A percentile compares a stretch with the other conserved stretches of the same genome.
Evolutionary conservation across 345 rosid species (phyloP).

Genomic region (Ricinus communis): DNA sequence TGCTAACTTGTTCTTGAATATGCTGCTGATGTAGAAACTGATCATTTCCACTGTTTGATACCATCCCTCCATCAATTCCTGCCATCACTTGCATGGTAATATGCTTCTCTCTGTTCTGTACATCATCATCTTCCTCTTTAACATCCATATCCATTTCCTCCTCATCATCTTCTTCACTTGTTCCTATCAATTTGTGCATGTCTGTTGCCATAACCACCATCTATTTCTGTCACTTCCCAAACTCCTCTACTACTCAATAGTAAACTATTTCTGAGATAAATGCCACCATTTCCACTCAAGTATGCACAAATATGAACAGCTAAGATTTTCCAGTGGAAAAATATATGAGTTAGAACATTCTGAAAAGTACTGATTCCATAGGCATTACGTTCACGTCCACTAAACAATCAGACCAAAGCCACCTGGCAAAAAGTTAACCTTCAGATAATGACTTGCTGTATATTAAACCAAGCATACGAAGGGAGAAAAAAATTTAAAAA

Average conservation of each 20-base stretch:
- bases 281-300: constrained; percentile 24
- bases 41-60: constrained; percentile 44
- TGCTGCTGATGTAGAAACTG: constrained; percentile 64
- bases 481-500: constrained; percentile 9
- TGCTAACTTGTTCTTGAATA: constrained; percentile 71
- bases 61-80: constrained; percentile 46
- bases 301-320: constrained; percentile 16
- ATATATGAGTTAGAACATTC: constrained; percentile 9
- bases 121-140: constrained; percentile 79
- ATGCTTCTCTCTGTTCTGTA: constrained; percentile 52
- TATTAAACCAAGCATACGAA: constrained; percentile 2
- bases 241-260: constrained; percentile 18
- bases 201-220: constrained; percentile 67
- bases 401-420: background rate
- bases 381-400: too few relatives aligned
- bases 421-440: constrained; percentile 24
- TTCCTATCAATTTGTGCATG: constrained; percentile 67
- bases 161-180: constrained; percentile 89
- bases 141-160: constrained; percentile 89
- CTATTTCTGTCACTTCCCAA: constrained; percentile 9
- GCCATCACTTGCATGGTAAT: constrained; percentile 41
- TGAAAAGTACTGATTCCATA: constrained; percentile 3
- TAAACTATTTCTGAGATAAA: constrained; percentile 17
- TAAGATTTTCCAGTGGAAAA: constrained; percentile 14
- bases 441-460: constrained; percentile 9